Percentiles rank a stretch among this genome's conserved stretches.
These are phyloP conservation scores for Trichoderma hamatum DNA, from an alignment of 2,329 filamentous ascomycete genomes.

Conservation along the genomic window DNA sequence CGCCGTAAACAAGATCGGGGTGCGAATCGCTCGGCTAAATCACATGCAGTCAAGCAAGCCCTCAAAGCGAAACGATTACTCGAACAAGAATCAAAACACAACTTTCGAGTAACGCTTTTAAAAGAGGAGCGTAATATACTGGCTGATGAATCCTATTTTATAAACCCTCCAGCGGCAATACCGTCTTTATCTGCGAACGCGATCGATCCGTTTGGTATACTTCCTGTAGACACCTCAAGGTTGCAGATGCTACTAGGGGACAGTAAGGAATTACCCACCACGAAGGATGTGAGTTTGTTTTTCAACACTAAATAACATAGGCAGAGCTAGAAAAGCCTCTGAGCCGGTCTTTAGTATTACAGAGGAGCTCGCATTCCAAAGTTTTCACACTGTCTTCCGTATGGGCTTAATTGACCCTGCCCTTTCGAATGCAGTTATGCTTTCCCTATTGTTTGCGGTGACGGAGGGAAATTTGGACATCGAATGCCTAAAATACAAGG, in stretches of 20 bases:
- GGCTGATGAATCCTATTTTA: background rate
- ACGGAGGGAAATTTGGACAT: background rate
- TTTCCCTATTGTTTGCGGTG: background rate
- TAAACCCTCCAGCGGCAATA: background rate
- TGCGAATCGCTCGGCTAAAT: background rate
- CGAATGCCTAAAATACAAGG: slow-evolving; percentile 4
- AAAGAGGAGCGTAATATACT: background rate
- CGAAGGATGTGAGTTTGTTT: background rate
- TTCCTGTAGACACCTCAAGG: slow-evolving; percentile 1
- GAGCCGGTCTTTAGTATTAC: background rate
- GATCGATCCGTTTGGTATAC: background rate
- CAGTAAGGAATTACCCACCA: background rate
- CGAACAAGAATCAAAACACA: background rate
- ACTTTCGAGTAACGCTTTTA: background rate
- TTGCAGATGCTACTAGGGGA: background rate
- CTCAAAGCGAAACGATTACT: slow-evolving; percentile 8
- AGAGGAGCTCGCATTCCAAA: slow-evolving; percentile 6
- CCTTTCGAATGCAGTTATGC: background rate
- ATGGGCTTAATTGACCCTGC: background rate
- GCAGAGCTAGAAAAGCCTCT: background rate
- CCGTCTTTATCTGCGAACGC: background rate
- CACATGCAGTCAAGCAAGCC: background rate
- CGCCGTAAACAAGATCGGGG: background rate
- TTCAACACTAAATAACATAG: background rate
- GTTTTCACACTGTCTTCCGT: background rate